Conservation (phyloP, 257 asterid species). For the Nicotiana tomentosiformis region DNA sequence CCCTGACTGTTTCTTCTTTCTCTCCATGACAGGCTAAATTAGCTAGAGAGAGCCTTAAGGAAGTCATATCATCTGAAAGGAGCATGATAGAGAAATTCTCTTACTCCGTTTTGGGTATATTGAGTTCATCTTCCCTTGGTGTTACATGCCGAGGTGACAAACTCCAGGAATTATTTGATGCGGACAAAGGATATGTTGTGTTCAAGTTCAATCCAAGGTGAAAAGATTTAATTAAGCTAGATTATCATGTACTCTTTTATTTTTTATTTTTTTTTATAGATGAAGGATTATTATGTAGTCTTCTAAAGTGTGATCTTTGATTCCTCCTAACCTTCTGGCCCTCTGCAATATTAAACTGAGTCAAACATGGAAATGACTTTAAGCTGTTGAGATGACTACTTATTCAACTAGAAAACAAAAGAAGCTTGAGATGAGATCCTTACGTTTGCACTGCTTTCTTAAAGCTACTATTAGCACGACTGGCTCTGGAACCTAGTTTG, state of each 20-base stretch:
- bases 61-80: constrained; percentile 44
- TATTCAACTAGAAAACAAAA: neutral
- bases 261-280: no score
- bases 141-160: constrained; percentile 48
- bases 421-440: neutral
- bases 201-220: constrained; percentile 68
- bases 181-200: constrained; percentile 30
- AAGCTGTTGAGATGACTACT: neutral
- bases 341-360: neutral
- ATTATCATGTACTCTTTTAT: neutral
- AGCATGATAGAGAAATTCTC: constrained; percentile 42
- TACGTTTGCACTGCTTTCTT: neutral
- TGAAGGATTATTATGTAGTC: neutral
- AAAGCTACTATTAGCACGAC: neutral
- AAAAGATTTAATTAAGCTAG: constrained; percentile 11
- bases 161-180: constrained; percentile 59
- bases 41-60: constrained; percentile 55
- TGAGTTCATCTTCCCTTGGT: constrained; percentile 44
- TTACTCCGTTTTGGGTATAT: constrained; percentile 64
- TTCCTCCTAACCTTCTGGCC: neutral
- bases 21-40: constrained; percentile 38
- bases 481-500: neutral
- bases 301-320: neutral
- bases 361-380: neutral
- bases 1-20: constrained; percentile 9